Evolutionary conservation across 768 basidiomycete species (phyloP).

Genomic region (Pleurotus djamor): DNA sequence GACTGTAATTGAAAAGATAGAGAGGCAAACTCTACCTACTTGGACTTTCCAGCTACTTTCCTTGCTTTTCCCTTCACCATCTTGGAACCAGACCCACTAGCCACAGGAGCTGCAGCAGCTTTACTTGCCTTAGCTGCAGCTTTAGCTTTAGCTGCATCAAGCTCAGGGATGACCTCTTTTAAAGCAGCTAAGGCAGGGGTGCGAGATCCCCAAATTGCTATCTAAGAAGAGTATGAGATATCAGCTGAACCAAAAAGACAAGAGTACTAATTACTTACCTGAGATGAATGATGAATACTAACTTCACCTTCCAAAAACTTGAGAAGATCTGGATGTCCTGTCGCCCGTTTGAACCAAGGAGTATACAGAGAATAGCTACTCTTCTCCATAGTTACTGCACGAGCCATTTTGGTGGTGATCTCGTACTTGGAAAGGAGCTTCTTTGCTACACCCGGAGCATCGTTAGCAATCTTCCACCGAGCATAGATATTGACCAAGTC

Average conservation of each 20-base stretch:
- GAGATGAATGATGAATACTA: background rate
- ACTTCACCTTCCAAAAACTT: background rate
- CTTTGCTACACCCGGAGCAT: too few relatives aligned
- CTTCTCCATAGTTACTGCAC: background rate
- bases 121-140: background rate
- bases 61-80: background rate
- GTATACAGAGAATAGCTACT: background rate
- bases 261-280: background rate
- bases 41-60: background rate
- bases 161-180: background rate
- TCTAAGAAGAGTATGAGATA: too few relatives aligned
- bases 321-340: background rate
- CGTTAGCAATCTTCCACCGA: too few relatives aligned
- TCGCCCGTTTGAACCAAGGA: background rate
- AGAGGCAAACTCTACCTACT: background rate
- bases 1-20: too few relatives aligned
- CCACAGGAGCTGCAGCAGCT: background rate
- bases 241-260: too few relatives aligned
- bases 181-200: too few relatives aligned
- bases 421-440: background rate
- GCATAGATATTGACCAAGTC: too few relatives aligned
- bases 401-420: background rate
- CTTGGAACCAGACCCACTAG: background rate
- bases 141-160: background rate
- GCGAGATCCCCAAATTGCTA: background rate